phyloP scores from a whole-genome alignment of 2,329 filamentous ascomycete species.

The Phyllosticta capitalensis region DNA sequence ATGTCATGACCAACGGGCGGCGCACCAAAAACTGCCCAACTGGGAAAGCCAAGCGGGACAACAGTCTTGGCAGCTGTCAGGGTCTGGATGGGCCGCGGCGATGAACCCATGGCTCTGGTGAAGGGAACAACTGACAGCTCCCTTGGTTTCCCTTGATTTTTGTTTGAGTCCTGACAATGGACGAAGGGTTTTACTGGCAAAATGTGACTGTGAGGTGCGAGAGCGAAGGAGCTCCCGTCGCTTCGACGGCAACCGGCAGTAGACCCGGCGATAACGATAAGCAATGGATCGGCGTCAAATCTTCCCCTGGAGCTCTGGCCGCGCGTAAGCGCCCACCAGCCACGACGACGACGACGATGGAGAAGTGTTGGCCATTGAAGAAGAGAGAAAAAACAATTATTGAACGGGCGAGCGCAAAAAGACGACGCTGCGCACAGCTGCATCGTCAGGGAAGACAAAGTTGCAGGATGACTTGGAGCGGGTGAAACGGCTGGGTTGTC shows the following conservation, averaged over 20 bases:
- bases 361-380: neutral
- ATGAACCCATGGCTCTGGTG: neutral
- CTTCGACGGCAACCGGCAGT: neutral
- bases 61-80: neutral
- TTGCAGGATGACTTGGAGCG: neutral
- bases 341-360: neutral
- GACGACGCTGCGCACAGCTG: neutral
- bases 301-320: neutral
- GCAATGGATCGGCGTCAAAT: neutral
- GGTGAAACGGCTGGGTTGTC: neutral
- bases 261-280: neutral
- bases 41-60: neutral
- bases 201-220: neutral
- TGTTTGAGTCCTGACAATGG: neutral
- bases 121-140: no score
- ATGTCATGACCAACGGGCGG: neutral
- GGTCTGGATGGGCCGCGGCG: neutral
- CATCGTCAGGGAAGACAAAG: neutral
- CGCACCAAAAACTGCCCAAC: neutral
- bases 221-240: neutral
- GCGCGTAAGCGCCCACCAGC: neutral
- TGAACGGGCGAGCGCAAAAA: no score
- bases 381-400: no score
- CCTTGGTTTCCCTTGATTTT: neutral
- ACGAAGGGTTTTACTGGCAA: no score